Evolutionary conservation across 331 rosid species (phyloP).

Genomic region (Malus hybrid): DNA sequence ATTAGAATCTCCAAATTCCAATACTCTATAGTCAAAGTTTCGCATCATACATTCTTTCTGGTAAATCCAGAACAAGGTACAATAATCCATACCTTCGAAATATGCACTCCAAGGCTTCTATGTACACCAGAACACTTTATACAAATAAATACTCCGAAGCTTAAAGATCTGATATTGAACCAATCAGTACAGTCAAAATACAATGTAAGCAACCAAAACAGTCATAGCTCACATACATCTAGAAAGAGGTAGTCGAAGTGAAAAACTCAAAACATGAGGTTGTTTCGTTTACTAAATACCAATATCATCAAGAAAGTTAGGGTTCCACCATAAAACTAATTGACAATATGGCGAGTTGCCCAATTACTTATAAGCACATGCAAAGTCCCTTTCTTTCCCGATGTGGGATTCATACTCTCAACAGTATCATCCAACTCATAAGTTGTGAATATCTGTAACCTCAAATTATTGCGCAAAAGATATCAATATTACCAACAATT

Average conservation of each 20-base stretch:
- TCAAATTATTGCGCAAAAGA: neutral
- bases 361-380: too few species aligned
- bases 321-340: too few species aligned
- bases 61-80: neutral
- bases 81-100: constrained; percentile 54
- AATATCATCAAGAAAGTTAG: neutral
- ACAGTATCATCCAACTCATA: neutral
- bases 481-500: neutral
- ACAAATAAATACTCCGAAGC: constrained; percentile 67
- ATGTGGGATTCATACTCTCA: too few species aligned
- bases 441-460: neutral
- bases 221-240: neutral
- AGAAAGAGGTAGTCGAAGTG: neutral
- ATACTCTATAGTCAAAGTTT: neutral
- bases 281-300: neutral
- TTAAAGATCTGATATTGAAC: constrained; percentile 53
- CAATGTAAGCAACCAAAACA: neutral
- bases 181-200: constrained; percentile 2
- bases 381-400: too few species aligned
- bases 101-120: constrained; percentile 82
- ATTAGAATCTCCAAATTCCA: constrained; percentile 5
- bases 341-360: too few species aligned
- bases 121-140: constrained; percentile 88
- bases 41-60: neutral
- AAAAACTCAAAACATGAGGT: neutral